Evolutionary conservation across 2,329 filamentous ascomycete genomes (phyloP).

Genomic region (Plectosphaerella sp.): DNA sequence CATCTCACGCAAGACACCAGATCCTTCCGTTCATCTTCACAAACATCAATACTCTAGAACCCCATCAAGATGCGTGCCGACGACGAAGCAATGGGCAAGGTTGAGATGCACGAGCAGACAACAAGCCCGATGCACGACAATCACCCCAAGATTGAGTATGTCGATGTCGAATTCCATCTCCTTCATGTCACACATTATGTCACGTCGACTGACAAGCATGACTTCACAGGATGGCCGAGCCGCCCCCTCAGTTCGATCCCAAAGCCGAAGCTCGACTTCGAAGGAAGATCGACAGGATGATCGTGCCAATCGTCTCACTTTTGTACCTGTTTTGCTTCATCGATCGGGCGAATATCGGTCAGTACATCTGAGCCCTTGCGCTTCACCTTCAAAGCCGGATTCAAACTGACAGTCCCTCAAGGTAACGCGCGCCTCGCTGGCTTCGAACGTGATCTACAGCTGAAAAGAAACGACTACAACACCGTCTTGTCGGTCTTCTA

Average conservation of each 20-base stretch:
- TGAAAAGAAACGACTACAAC: conserved; percentile 38
- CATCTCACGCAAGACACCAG: too few relatives aligned
- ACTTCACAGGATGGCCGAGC: background rate
- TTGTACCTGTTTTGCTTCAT: conserved; percentile 37
- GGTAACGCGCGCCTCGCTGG: conserved; percentile 39
- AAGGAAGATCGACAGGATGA: conserved; percentile 33
- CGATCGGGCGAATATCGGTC: conserved; percentile 39
- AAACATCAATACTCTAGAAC: background rate
- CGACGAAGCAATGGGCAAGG: background rate
- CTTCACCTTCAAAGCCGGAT: background rate
- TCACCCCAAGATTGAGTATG: background rate
- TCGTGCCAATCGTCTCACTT: conserved; percentile 35
- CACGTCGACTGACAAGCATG: too few relatives aligned
- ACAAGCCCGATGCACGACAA: background rate
- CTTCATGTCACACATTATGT: too few relatives aligned
- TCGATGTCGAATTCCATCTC: too few relatives aligned
- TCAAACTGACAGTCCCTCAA: background rate
- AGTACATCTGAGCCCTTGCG: background rate
- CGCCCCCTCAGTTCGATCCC: conserved; percentile 13
- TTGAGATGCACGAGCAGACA: background rate
- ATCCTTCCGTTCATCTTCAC: too few relatives aligned
- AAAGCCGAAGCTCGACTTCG: conserved; percentile 29
- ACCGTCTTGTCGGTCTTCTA: conserved; percentile 32
- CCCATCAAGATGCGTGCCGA: background rate
- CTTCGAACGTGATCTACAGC: conserved; percentile 33